phyloP scores from a whole-genome alignment of 768 basidiomycete species.

The Mycena capillaripes region DNA sequence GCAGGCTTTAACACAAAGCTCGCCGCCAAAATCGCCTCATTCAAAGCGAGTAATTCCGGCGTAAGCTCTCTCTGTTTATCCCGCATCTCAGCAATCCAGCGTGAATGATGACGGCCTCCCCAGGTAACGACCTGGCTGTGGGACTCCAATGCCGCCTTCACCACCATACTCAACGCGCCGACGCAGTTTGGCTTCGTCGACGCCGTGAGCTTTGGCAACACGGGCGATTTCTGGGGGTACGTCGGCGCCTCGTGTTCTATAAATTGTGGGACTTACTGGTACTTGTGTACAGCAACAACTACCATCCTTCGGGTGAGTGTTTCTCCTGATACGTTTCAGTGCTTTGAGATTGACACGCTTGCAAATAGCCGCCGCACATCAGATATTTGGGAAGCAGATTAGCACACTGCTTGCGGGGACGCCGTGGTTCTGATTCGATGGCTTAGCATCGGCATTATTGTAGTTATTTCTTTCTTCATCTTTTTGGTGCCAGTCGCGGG shows the following conservation, averaged over 20 bases:
- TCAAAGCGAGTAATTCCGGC: conserved; percentile 60
- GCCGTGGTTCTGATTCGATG: conserved; percentile 31
- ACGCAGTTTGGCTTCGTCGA: conserved; percentile 70
- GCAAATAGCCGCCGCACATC: conserved; percentile 22
- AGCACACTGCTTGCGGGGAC: conserved; percentile 16
- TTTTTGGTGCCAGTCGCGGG: no score
- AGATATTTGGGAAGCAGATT: conserved; percentile 34
- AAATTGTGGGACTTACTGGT: neutral
- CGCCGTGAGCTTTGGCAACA: conserved; percentile 54
- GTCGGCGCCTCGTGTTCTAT: conserved; percentile 34
- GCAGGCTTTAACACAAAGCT: conserved; percentile 66
- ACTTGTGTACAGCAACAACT: conserved; percentile 57
- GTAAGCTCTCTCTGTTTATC: conserved; percentile 57
- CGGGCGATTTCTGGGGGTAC: conserved; percentile 70
- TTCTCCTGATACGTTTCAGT: neutral
- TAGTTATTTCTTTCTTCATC: no score
- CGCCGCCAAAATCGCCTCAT: conserved; percentile 52
- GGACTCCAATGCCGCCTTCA: conserved; percentile 66
- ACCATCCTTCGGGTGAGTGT: conserved; percentile 65
- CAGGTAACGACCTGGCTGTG: conserved; percentile 64
- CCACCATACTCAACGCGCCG: conserved; percentile 62
- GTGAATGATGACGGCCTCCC: no score
- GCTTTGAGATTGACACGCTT: neutral
- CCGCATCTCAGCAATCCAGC: neutral
- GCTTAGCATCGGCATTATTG: no score